These are phyloP conservation scores for Colletotrichum viniferum DNA, from an alignment of 2,329 filamentous ascomycete species.

Conservation along the genomic window DNA sequence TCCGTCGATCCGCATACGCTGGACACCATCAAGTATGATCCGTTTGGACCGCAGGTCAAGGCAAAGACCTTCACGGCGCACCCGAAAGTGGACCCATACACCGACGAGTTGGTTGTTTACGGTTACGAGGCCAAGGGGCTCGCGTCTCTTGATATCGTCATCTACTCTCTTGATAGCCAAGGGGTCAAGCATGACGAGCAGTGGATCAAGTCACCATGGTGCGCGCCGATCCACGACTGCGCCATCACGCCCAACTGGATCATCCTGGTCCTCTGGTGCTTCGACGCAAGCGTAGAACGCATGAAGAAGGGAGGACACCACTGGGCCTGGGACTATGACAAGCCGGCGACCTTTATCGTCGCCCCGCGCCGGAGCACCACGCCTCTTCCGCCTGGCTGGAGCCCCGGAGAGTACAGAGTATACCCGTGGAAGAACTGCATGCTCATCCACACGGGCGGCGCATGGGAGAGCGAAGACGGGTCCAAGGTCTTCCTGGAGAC, in stretches of 20 bases:
- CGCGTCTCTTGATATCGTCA: slow-evolving; percentile 38
- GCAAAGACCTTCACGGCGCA: slow-evolving; percentile 44
- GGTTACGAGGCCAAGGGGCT: slow-evolving; percentile 45
- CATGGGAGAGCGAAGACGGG: slow-evolving; percentile 24
- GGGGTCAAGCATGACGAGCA: slow-evolving; percentile 50
- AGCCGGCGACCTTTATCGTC: slow-evolving; percentile 1
- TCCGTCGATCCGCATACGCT: slow-evolving; percentile 42
- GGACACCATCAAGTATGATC: slow-evolving; percentile 41
- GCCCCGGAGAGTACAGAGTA: slow-evolving; percentile 24
- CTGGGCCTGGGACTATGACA: slow-evolving; percentile 37
- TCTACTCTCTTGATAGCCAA: slow-evolving; percentile 30
- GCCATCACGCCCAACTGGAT: slow-evolving; percentile 41
- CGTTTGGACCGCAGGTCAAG: slow-evolving; percentile 38
- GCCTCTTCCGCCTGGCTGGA: slow-evolving; percentile 25
- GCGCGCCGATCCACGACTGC: slow-evolving; percentile 44
- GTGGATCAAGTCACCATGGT: slow-evolving; percentile 55
- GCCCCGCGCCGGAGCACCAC: not conserved
- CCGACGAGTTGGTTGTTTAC: slow-evolving; percentile 42
- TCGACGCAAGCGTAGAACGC: slow-evolving; percentile 36
- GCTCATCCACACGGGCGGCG: slow-evolving; percentile 15
- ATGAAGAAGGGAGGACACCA: slow-evolving; percentile 41
- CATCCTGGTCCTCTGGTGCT: slow-evolving; percentile 38
- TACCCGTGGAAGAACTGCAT: slow-evolving; percentile 23
- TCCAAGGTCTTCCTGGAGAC: not conserved
- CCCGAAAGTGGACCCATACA: slow-evolving; percentile 44